Evolutionary conservation across 2,329 filamentous ascomycete genomes (phyloP).

Genomic region (Talaromyces sp.): DNA sequence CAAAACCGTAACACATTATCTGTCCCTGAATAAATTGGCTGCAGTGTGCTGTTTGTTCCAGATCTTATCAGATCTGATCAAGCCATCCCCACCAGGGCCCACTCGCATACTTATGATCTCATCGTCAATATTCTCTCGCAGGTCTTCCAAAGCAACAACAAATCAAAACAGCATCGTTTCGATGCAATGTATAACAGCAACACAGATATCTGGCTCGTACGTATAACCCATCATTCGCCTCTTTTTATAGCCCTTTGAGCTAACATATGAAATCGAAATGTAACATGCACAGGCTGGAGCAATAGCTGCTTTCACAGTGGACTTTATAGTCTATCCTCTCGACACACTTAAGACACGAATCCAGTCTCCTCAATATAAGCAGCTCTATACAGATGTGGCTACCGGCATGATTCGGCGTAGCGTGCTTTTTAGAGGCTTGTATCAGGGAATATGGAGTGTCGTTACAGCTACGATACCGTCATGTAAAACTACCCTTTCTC

Average conservation of each 20-base stretch:
- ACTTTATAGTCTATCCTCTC: slow-evolving; percentile 79
- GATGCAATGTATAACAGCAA: slow-evolving; percentile 47
- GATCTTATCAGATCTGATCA: slow-evolving; percentile 1
- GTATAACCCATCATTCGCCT: slow-evolving; percentile 19
- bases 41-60: neutral
- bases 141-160: neutral
- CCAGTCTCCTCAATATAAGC: slow-evolving; percentile 71
- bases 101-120: slow-evolving; percentile 5
- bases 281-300: slow-evolving; percentile 64
- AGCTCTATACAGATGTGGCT: slow-evolving; percentile 57
- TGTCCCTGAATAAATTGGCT: neutral
- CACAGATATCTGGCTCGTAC: slow-evolving; percentile 55
- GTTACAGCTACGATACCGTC: slow-evolving; percentile 85
- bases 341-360: slow-evolving; percentile 86
- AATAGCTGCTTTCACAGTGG: slow-evolving; percentile 78
- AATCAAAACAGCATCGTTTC: neutral
- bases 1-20: neutral
- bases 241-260: neutral
- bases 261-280: neutral
- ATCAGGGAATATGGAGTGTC: slow-evolving; percentile 82
- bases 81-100: neutral
- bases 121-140: neutral
- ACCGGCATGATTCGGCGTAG: slow-evolving; percentile 52
- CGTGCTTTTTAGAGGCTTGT: slow-evolving; percentile 66
- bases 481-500: slow-evolving; percentile 44